Conservation (phyloP, 441 rosid species). For the Erodium trifolium region DNA sequence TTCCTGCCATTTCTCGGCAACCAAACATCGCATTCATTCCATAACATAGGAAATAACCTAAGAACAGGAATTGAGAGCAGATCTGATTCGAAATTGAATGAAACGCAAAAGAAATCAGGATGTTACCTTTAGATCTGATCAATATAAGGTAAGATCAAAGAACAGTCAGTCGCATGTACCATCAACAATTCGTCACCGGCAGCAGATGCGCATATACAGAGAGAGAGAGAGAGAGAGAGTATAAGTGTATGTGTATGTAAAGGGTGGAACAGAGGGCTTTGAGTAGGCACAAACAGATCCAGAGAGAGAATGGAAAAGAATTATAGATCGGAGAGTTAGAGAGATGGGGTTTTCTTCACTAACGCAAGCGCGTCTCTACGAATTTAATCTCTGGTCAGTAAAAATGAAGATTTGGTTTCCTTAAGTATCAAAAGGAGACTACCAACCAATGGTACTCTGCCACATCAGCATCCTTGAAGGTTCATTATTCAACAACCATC, state of each 20-base stretch:
- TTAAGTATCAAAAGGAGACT: neutral
- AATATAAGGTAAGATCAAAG: neutral
- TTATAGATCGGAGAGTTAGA: neutral
- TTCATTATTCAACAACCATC: neutral
- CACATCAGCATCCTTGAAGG: neutral
- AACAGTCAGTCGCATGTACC: neutral
- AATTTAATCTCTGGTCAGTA: neutral
- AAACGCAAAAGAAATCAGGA: neutral
- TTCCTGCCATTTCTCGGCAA: neutral
- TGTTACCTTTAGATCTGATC: neutral
- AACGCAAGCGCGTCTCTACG: neutral
- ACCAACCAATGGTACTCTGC: neutral
- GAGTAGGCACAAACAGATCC: neutral
- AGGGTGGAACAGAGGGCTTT: neutral
- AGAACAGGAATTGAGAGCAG: neutral
- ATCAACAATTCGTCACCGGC: constrained; percentile 1
- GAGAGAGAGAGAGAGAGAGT: neutral
- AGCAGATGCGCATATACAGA: neutral
- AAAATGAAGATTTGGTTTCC: neutral
- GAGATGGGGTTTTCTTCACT: neutral
- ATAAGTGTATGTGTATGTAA: too few relatives aligned
- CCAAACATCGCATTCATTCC: neutral
- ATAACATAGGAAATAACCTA: neutral
- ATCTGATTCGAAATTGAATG: neutral
- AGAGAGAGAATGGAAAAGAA: neutral